phyloP scores from a whole-genome alignment of 306 rosid genomes.

The Gleditsia sinensis region DNA sequence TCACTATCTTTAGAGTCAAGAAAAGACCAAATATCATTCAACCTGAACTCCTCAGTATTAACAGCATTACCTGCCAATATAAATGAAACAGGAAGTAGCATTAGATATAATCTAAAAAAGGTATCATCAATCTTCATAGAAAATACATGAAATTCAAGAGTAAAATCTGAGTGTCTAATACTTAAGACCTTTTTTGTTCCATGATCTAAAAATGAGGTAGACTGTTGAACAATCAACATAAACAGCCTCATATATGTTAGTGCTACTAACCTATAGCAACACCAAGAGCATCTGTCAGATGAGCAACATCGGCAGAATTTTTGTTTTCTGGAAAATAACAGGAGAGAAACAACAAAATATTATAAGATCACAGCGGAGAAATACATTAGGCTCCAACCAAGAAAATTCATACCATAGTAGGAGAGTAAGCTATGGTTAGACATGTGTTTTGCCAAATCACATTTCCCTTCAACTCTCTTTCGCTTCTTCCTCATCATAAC shows the following conservation, averaged over 20 bases:
- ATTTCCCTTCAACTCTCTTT: slow-evolving; percentile 60
- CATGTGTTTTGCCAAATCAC: slow-evolving; percentile 53
- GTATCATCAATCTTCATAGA: background rate
- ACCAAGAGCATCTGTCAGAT: slow-evolving; percentile 27
- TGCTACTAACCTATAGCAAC: slow-evolving; percentile 46
- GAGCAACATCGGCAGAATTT: slow-evolving; percentile 13
- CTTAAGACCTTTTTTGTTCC: slow-evolving; percentile 6
- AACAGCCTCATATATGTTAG: background rate
- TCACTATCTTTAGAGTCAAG: slow-evolving; percentile 51
- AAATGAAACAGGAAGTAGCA: slow-evolving; percentile 15
- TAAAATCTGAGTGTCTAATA: slow-evolving; percentile 2
- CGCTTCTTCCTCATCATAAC: slow-evolving; percentile 83
- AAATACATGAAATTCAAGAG: slow-evolving; percentile 4
- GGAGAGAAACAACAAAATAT: background rate
- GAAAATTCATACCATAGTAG: slow-evolving; percentile 64
- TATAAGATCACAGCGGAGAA: slow-evolving; percentile 6
- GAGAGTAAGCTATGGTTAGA: slow-evolving; percentile 73
- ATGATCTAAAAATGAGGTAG: slow-evolving; percentile 7
- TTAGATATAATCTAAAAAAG: slow-evolving; percentile 25
- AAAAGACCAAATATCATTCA: slow-evolving; percentile 45
- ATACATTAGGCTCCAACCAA: slow-evolving; percentile 1
- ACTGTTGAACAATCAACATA: slow-evolving; percentile 21
- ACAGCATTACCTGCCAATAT: slow-evolving; percentile 46
- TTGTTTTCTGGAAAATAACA: slow-evolving; percentile 45
- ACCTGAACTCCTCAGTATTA: slow-evolving; percentile 43